Evolutionary conservation across 306 rosid species (phyloP), one percentile per base, ranked within the genome.

Genomic region (Trifolium repens): DNA sequence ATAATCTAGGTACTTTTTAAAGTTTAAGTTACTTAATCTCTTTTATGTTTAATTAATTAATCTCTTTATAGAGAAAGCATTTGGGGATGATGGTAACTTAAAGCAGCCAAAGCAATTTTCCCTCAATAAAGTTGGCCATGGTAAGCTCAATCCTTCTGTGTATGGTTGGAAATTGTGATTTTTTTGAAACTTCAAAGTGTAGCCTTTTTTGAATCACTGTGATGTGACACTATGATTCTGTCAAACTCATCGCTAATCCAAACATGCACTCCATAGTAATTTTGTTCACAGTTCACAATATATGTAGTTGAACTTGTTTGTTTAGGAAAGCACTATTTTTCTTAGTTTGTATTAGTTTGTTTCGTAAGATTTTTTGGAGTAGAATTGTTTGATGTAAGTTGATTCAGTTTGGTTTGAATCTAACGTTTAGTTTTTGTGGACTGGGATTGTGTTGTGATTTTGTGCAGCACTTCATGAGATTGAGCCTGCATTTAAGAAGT

Each of bases 81-180:
- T 90, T 86, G 89, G 85, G 64, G 90, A 82, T 76, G 96, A 92
- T 85, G 99, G 97, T 73, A 81, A 76, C 49, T 85, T 94, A 57
- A 91, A 83, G 87, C 99, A 94, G 75, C 88, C 91, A 2, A 92
- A 89, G 90, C 91, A 89, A 77, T 86, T 90, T 11, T 94, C 97
- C 39, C 78, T 94, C 62, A 94, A 94, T 81, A 94, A 92, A 88
- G 98, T 89, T 84, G 97, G 97, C 55, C 99, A 94, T 26, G 98
- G 97, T 91, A 74, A 75, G 40, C 19, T 2, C 2, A 19, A 19
- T 7, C 65, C 47, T 46, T 39, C 9, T 7, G 42, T 7, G 9
- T 8, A 7, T 39, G 42, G 9, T 39, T 8, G 42, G 42, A 39
- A 39, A 1, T 39, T 39, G 42, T 39, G 42, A 39, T 39, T 39